Evolutionary conservation across 2,329 filamentous ascomycete species (phyloP), one percentile per base, ranked within the genome.

Genomic region (Aspergillus quadricinctus): DNA sequence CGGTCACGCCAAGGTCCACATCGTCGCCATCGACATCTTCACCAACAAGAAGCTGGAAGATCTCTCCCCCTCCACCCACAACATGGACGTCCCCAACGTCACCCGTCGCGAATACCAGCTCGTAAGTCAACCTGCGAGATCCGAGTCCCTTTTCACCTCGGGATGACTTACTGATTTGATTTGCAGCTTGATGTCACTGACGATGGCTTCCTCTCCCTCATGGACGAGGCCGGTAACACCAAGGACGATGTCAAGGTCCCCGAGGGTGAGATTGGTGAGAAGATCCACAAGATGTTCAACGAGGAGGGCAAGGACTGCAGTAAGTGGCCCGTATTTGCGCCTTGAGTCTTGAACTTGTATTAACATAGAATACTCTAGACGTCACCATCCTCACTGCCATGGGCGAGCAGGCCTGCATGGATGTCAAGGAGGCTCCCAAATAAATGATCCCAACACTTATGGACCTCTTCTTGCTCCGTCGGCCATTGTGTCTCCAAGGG

Each of bases 1-100:
- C 89, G 94, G 94, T 80, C 95, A 99, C 90, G 94, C 94, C 82
- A 99, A 99, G 88, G 94, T 99, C 78, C 93, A 99, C 83, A 83
- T 99, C 72, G 89, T 97, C 74, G 94, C 92, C 76, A 87, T 95
- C 78, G 94, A 99, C 79, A 97, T 99, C 84, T 99, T 99, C 88
- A 99, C 92, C 67, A 85, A 85, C 86, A 99, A 97, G 90, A 99
- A 99, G 88, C 86, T 96, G 68, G 94, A 99, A 84, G 95, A 99
- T 83, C 87, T 99, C 63, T 97, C 88, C 80, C 94, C 94, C 70
- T 99, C 94, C 77, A 99, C 94, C 84, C 85, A 88, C 81, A 87
- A 79, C 73, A 80, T 80, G 78, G 91, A 99, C 74, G 94, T 99
- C 69, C 95, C 95, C 80, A 88, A 94, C 81, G 93, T 97, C 80